Evolutionary conservation across 495 filamentous ascomycete species (phyloP).

Genomic region (Daldinia decipiens): DNA sequence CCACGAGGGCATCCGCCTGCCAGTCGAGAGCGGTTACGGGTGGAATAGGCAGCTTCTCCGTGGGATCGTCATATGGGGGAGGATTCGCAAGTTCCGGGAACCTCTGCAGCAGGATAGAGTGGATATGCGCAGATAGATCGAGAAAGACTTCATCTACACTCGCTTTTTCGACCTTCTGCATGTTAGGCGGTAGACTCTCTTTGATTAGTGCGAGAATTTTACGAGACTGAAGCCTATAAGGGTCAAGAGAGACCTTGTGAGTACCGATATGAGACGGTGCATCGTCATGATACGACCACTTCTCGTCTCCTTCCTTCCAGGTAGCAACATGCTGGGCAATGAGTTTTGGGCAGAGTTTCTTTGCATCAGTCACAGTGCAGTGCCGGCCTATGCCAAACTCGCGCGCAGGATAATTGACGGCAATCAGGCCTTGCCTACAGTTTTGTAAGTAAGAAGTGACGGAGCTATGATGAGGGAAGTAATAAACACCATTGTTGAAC

Average conservation of each 20-base stretch:
- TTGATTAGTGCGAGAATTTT: constrained; percentile 86
- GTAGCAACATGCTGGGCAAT: constrained; percentile 94
- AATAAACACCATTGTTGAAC: constrained; percentile 81
- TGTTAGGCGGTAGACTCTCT: constrained; percentile 67
- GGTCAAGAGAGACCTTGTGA: constrained; percentile 93
- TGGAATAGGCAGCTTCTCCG: constrained; percentile 76
- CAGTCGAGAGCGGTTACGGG: constrained; percentile 81
- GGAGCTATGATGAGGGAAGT: background rate
- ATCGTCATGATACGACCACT: constrained; percentile 91
- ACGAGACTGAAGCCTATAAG: constrained; percentile 85
- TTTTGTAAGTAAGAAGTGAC: constrained; percentile 26
- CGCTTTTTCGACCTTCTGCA: constrained; percentile 88
- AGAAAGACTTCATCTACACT: constrained; percentile 92
- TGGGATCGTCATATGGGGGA: constrained; percentile 74
- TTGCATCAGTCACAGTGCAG: constrained; percentile 81
- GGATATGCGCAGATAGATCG: constrained; percentile 85
- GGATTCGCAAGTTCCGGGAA: constrained; percentile 77
- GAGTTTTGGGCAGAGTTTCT: constrained; percentile 84
- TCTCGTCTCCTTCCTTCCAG: constrained; percentile 89
- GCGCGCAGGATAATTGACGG: constrained; percentile 93
- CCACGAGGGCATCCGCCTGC: constrained; percentile 80
- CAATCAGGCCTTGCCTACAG: constrained; percentile 79
- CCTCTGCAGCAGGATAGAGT: constrained; percentile 76
- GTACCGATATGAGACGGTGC: constrained; percentile 77
- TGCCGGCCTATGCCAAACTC: constrained; percentile 80